Conservation (phyloP, 345 rosid species). For the Camelina hispida region DNA sequence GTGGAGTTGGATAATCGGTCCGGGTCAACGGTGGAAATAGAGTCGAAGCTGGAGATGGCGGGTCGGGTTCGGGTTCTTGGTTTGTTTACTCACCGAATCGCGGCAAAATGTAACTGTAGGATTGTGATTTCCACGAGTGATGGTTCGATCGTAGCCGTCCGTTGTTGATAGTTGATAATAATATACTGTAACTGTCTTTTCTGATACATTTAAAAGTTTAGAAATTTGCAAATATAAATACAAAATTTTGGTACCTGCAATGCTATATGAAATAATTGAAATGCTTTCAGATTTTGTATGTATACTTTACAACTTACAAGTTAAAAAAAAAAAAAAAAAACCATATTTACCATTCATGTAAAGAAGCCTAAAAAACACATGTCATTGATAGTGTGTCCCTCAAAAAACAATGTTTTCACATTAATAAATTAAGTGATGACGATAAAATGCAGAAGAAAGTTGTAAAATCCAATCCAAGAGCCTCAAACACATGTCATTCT, state of each 20-base stretch:
- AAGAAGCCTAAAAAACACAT: too few relatives aligned
- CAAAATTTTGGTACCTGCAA: conserved; percentile 10
- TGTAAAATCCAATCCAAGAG: too few relatives aligned
- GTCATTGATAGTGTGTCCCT: too few relatives aligned
- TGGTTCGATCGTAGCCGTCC: conserved; percentile 88
- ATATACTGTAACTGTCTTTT: not conserved
- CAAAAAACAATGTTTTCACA: too few relatives aligned
- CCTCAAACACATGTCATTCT: too few relatives aligned
- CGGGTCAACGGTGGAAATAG: conserved; percentile 85
- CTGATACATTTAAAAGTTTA: conserved; percentile 14
- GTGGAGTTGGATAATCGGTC: conserved; percentile 41
- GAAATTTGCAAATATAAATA: conserved; percentile 36
- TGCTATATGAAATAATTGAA: too few relatives aligned
- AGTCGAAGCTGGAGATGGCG: conserved; percentile 64
- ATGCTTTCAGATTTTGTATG: too few relatives aligned
- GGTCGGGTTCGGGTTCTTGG: conserved; percentile 88
- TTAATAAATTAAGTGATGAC: too few relatives aligned
- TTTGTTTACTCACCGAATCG: conserved; percentile 76
- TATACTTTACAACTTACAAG: too few relatives aligned
- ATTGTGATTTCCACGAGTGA: conserved; percentile 69
- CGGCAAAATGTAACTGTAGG: conserved; percentile 62
- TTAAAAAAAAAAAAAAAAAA: too few relatives aligned
- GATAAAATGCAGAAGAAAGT: too few relatives aligned
- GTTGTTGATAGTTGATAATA: conserved; percentile 47
- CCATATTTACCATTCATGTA: too few relatives aligned